Percentiles rank a stretch among this genome's conserved stretches.
phyloP scores from a whole-genome alignment of 768 basidiomycete genomes.

The Naganishia vishniacii region DNA sequence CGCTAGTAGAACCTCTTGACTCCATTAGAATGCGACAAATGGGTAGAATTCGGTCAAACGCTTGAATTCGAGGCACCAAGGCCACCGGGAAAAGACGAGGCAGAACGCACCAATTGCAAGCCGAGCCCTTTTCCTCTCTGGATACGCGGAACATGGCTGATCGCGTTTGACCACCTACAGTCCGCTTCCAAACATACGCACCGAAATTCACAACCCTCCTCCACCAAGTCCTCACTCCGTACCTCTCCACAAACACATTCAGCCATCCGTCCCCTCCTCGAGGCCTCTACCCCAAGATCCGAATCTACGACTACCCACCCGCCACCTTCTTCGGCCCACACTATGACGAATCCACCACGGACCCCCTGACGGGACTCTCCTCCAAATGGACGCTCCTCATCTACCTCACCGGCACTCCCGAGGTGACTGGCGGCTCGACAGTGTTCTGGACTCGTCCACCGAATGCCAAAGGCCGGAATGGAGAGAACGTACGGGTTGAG shows the following conservation, averaged over 20 bases:
- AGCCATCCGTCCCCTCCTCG: background rate
- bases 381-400: slow-evolving; percentile 23
- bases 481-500: slow-evolving; percentile 1
- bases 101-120: no score
- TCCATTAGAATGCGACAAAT: slow-evolving; percentile 21
- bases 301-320: slow-evolving; percentile 27
- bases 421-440: background rate
- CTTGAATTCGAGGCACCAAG: slow-evolving; percentile 18
- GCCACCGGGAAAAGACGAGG: background rate
- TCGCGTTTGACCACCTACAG: background rate
- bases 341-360: slow-evolving; percentile 18
- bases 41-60: slow-evolving; percentile 19
- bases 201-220: slow-evolving; percentile 1
- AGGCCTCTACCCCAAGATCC: slow-evolving; percentile 23
- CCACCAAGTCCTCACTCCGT: background rate
- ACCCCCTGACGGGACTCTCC: background rate
- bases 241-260: slow-evolving; percentile 1
- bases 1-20: slow-evolving; percentile 17
- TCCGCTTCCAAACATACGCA: slow-evolving; percentile 23
- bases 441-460: slow-evolving; percentile 10
- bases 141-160: no score
- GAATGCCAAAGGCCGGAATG: slow-evolving; percentile 4
- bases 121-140: no score
- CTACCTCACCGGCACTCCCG: slow-evolving; percentile 22
- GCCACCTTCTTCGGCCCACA: slow-evolving; percentile 23